Base-by-base conservation (phyloP, 2,329 filamentous ascomycete species). In the Neonectria punicea region DNA sequence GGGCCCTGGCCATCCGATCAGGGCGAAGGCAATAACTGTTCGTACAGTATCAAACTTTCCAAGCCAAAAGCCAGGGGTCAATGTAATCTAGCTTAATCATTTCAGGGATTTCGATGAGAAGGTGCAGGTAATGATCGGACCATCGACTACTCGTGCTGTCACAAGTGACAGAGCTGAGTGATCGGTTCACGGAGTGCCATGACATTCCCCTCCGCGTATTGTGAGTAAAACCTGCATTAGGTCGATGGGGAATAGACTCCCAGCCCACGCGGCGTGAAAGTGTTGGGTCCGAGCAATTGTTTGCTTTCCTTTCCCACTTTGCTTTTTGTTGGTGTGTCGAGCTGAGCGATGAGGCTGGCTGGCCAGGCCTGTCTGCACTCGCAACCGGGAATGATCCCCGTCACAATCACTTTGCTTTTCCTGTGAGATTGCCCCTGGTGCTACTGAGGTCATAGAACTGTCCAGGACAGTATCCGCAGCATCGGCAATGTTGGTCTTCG, bases 161-260 rank as follows among this genome's bases (percentile, higher is more conserved):
- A 70, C 51, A 70, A 66, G 62, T 68, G 67, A 70, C 50, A 62
- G 57, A 28, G 61, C 44, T 49, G 57, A 47, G 32, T 32, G 58
- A 72, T 68, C 65, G 8, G 39, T 41, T 18, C 39, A 65, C 54
- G 47, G 53, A 46, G 32, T 43, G 22, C 36, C 7, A 47, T 67
- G 34, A 14, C 39, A 57, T 61, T 30, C 25, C 20, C 46, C 43
- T 58, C 51, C 44, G 28, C 44, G 51, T n/a, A 34, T 50, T 25
- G 39, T 16, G 28, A 46, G 30, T 44, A 58, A 58, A 50, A 30
- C 43, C 41, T 22, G 10, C 43, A 43, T 39, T 36, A 39, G 32
- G 50, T 56, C 46, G 20, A 53, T 53, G 36, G 28, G 47, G 41
- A 18, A 39, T 25, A 41, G 16, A 14, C 22, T 41, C 49, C 39